Base-by-base conservation (phyloP, 2,329 filamentous ascomycete species). In the Epichloe sp. region DNA sequence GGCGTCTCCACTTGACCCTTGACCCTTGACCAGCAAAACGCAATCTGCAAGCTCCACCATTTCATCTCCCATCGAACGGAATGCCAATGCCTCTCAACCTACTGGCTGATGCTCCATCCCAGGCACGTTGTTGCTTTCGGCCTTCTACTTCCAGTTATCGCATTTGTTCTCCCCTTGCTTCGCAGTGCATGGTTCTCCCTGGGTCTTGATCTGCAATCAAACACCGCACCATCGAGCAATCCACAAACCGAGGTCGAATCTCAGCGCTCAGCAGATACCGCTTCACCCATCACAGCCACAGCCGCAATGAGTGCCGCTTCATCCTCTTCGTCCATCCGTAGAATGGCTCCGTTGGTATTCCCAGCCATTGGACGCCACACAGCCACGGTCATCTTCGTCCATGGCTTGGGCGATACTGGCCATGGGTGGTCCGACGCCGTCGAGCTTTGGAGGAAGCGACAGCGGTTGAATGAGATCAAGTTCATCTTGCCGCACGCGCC, bases 401-500 rank as follows among this genome's bases (percentile, higher is more conserved):
- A 98, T 67, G 93, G 93, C 14, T 75, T 98, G 40, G 93, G 93
- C 56, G 93, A 97, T 65, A 85, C 76, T 34, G 86, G 85, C 43
- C 74, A 79, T 58, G 86, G 86, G 58, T 91, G 87, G 90, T 78
- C 85, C 44, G 82, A 80, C 52, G 79, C 93, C 19, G 88, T 93
- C 35, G 84, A 95, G 72, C 88, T 91, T 68, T 96, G 86, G 85
- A 82, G 88, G 51, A 77, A 83, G 36, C 79, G 86, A 48, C 79
- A 82, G 66, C 83, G 84, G 62, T 88, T 97, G 56, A 80, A 89
- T 52, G 86, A 96, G 69, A 87, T 95, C 65, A 86, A 91, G 64
- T 97, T 97, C 68, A 80, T 98, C 63, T 84, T 98, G 67, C 93
- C 93, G 15, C 87, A 95, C 71, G 93, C 93, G 31, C 89, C 91